Base-by-base conservation (phyloP, 1,284 basidiomycete species). In the Meira miltonrushii region DNA sequence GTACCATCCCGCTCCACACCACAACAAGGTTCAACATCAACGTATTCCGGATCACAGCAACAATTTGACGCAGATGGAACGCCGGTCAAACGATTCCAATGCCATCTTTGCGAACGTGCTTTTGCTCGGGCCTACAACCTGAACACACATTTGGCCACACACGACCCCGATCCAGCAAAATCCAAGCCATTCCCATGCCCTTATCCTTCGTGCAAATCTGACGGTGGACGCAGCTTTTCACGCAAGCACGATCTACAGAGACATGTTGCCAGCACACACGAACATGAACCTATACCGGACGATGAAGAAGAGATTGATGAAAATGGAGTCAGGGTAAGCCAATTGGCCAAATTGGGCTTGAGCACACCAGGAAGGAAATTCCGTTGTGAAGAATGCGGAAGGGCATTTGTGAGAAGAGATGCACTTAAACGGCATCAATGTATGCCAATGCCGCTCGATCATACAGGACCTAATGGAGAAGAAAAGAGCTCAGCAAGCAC, bases 91-190 rank as follows among this genome's bases (percentile, higher is more conserved):
- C 65, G 70, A 1, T 75, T 74, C 57, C 68, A 67, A 41, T 77
- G 74, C 54, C 64, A 66, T 39, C 70, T 69, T 43, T 77, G 74
- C 58, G 66, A 70, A 23, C 69, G 71, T 87, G 90, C 88, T 0
- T 92, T 92, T 70, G 90, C 89, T 19, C 83, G 90, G n/a, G 89
- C 89, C 0, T 92, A 88, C 79, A 92, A 92, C 69, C 79, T 92
- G 59, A 92, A 92, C 81, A 92, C 90, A 0, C 90, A 92, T 78
- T 85, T 90, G 82, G 87, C 87, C 5, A 92, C 90, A 1, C 90
- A 92, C 78, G 89, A 92, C 73, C 89, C 90, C 17, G 72, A 76
- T 37, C 72, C 72, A 43, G 87, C 89, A 78, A 83, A 90, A 57
- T 81, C 87, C 50, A 92, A 92, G 81, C 89, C 89, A 1, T 88